Base-by-base conservation (phyloP, 1,284 basidiomycete genomes). In the Crucibulum parvulum region DNA sequence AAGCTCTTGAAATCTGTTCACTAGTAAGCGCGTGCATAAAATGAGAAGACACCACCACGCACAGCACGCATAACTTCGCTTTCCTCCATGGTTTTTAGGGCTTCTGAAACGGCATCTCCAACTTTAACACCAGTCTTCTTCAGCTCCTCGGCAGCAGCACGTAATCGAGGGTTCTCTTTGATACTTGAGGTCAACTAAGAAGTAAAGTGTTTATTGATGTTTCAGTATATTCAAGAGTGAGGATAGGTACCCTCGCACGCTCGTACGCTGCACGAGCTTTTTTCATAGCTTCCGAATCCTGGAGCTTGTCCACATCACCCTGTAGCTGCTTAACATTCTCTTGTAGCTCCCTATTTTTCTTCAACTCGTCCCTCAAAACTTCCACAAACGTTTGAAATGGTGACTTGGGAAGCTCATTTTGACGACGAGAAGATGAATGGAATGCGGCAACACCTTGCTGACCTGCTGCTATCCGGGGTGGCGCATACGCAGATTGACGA, bases 201-300 rank as follows among this genome's bases (percentile, higher is more conserved):
- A 53, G 63, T 56, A 51, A 34, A 50, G 54, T 53, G 43, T 43
- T 69, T 51, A 62, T 56, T 18, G 13, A 56, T 41, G 37, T 9
- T 60, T 37, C 39, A 15, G 54, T 56, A 55, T 54, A 31, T 37
- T 24, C n/a, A 51, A 59, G 60, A 58, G 31, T 59, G 59, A 56
- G 24, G 53, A 46, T 46, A 86, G 87, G 67, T 74, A 98, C 96
- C 78, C 96, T 87, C 10, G 95, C 94, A 62, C 93, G 89, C 80
- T 99, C 97, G 78, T 99, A 99, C 60, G 94, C 90, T 53, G 93
- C 94, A 71, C 87, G 85, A 11, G 95, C 95, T 68, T 85, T 86
- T 82, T 94, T 95, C 94, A 99, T 93, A n/a, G 96, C 92, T 74
- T 97, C 95, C 58, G 92, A 94, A 75, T 99, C 97, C 80, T 98